These are phyloP conservation scores for Metschnikowia cerradonensis DNA, from an alignment of 805 yeast species.

Conservation along the genomic window DNA sequence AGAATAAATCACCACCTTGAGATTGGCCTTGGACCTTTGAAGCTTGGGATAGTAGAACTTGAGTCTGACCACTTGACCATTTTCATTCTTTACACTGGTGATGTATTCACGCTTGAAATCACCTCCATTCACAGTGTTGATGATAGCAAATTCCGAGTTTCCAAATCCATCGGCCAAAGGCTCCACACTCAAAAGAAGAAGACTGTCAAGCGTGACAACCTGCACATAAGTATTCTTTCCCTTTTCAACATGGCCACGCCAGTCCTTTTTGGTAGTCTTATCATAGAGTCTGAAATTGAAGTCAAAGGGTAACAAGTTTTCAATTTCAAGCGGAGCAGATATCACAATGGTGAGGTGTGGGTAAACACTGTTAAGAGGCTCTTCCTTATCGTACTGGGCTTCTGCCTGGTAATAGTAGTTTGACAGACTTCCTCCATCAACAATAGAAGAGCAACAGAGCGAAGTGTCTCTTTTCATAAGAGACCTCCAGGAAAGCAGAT, in stretches of 20 bases:
- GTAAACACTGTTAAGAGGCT: conserved; percentile 68
- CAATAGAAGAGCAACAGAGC: conserved; percentile 53
- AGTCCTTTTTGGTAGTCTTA: conserved; percentile 62
- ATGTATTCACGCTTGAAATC: conserved; percentile 54
- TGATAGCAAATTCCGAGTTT: conserved; percentile 70
- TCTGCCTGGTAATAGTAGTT: conserved; percentile 69
- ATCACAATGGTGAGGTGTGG: conserved; percentile 79
- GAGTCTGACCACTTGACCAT: conserved; percentile 66
- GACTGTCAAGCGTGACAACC: conserved; percentile 68
- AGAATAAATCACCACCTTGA: conserved; percentile 66
- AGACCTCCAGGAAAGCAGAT: conserved; percentile 61
- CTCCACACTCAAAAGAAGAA: conserved; percentile 65
- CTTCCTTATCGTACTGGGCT: conserved; percentile 59
- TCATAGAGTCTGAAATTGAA: conserved; percentile 72
- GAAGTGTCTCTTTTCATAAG: conserved; percentile 48
- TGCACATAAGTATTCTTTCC: conserved; percentile 75
- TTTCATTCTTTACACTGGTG: conserved; percentile 50
- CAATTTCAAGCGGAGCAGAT: conserved; percentile 82
- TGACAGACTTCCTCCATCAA: conserved; percentile 32
- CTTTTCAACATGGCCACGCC: conserved; percentile 56
- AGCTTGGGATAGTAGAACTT: conserved; percentile 58
- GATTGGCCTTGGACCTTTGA: conserved; percentile 51
- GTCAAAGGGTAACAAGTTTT: conserved; percentile 81
- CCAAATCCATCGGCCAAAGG: conserved; percentile 60
- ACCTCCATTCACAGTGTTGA: conserved; percentile 53